Percentiles rank a stretch among this genome's conserved stretches.
Conservation (phyloP, 805 yeast genomes). For the Monosporozyma unispora region DNA sequence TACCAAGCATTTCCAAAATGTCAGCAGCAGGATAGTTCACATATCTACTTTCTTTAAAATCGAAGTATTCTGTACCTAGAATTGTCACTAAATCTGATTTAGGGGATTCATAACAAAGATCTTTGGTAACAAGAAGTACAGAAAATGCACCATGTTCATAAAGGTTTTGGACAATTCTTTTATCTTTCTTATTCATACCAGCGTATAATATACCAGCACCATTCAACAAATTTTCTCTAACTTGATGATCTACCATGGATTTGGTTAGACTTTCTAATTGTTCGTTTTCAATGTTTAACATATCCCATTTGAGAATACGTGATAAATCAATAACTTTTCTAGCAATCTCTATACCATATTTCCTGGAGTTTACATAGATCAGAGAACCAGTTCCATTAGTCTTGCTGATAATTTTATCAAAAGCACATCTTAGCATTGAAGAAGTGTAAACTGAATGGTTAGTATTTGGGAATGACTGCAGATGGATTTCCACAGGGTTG, state of each 20-base stretch:
- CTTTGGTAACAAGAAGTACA: conserved; percentile 54
- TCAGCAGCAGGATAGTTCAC: conserved; percentile 60
- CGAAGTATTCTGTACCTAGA: conserved; percentile 62
- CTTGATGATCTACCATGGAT: conserved; percentile 38
- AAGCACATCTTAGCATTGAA: conserved; percentile 44
- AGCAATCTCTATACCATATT: conserved; percentile 45
- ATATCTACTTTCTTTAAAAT: conserved; percentile 64
- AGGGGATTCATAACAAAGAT: conserved; percentile 43
- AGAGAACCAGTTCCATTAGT: conserved; percentile 30
- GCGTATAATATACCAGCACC: conserved; percentile 62
- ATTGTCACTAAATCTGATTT: conserved; percentile 48
- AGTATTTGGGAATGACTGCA: conserved; percentile 39
- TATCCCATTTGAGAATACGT: conserved; percentile 30
- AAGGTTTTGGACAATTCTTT: conserved; percentile 43
- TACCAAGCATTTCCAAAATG: conserved; percentile 56
- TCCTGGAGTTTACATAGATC: conserved; percentile 52
- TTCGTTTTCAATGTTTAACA: conserved; percentile 34
- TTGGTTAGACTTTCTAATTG: conserved; percentile 11
- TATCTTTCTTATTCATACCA: conserved; percentile 50
- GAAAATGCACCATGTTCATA: conserved; percentile 42
- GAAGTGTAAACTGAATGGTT: conserved; percentile 30
- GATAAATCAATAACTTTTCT: conserved; percentile 35
- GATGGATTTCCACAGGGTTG: conserved; percentile 47
- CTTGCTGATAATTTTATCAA: conserved; percentile 32
- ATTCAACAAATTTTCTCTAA: conserved; percentile 36